phyloP scores from a whole-genome alignment of 2,329 filamentous ascomycete species.

The Microdochium trichocladiopsis region DNA sequence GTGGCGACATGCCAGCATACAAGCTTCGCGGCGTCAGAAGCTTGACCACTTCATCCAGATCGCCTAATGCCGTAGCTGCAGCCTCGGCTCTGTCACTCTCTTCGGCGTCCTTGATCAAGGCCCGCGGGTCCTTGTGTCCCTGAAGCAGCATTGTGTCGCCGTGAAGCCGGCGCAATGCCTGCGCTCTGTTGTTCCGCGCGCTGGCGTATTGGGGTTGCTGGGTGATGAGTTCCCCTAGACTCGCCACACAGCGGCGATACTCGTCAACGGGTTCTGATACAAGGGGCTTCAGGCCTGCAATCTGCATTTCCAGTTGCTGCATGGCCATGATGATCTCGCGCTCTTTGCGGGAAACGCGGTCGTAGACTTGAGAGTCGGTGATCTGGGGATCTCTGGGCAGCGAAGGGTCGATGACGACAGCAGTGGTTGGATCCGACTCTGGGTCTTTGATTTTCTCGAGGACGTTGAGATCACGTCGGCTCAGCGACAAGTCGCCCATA shows the following conservation, averaged over 20 bases:
- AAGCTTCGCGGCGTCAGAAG: slow-evolving; percentile 48
- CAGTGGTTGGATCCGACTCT: slow-evolving; percentile 49
- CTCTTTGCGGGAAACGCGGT: slow-evolving; percentile 41
- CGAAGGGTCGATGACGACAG: slow-evolving; percentile 45
- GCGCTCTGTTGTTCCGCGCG: slow-evolving; percentile 68
- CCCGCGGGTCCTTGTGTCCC: slow-evolving; percentile 27
- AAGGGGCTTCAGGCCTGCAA: slow-evolving; percentile 33
- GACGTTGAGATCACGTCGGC: slow-evolving; percentile 51
- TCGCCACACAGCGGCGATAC: slow-evolving; percentile 39
- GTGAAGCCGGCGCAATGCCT: slow-evolving; percentile 55
- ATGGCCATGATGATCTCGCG: slow-evolving; percentile 45
- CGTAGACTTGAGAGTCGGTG: slow-evolving; percentile 41
- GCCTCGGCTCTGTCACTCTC: slow-evolving; percentile 28
- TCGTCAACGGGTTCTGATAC: slow-evolving; percentile 31
- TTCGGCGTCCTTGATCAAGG: slow-evolving; percentile 30
- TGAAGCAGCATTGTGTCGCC: slow-evolving; percentile 51
- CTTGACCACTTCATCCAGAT: slow-evolving; percentile 50
- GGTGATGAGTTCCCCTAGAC: slow-evolving; percentile 48
- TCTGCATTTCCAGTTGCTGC: slow-evolving; percentile 46
- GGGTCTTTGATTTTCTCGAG: slow-evolving; percentile 63
- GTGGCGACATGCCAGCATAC: slow-evolving; percentile 50
- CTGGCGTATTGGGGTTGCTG: slow-evolving; percentile 61
- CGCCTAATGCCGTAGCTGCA: slow-evolving; percentile 35
- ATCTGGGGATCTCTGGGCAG: slow-evolving; percentile 52
- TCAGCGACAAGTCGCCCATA: slow-evolving; percentile 46